phyloP scores from a whole-genome alignment of 2,329 filamentous ascomycete genomes.

The Aspergillus brasiliensis region DNA sequence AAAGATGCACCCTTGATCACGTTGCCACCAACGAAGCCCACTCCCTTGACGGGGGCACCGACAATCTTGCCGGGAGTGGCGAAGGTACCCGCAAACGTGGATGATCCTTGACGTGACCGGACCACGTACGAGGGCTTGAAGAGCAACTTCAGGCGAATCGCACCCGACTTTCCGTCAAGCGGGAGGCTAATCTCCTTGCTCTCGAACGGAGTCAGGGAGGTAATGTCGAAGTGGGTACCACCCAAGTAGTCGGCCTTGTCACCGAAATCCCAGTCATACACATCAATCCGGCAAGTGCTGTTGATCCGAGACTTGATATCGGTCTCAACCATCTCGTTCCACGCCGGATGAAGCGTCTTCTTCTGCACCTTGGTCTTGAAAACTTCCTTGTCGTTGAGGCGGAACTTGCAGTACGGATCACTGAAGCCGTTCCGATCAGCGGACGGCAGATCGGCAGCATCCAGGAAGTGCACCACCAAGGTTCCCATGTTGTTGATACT shows the following conservation, averaged over 20 bases:
- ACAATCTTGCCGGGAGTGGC: constrained; percentile 85
- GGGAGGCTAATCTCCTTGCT: constrained; percentile 72
- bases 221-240: constrained; percentile 71
- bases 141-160: constrained; percentile 77
- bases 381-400: constrained; percentile 82
- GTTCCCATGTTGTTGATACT: constrained; percentile 99
- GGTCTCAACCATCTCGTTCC: constrained; percentile 96
- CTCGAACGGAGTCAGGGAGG: constrained; percentile 80
- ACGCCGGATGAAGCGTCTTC: constrained; percentile 91
- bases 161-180: constrained; percentile 87
- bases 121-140: constrained; percentile 94
- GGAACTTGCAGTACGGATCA: constrained; percentile 95
- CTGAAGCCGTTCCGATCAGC: constrained; percentile 96
- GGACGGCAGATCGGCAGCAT: constrained; percentile 83
- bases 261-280: constrained; percentile 96
- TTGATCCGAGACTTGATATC: constrained; percentile 80
- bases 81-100: constrained; percentile 91
- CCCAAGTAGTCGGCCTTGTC: constrained; percentile 94
- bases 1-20: constrained; percentile 91
- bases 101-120: constrained; percentile 82
- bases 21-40: constrained; percentile 76
- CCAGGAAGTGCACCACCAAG: constrained; percentile 88
- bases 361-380: constrained; percentile 96
- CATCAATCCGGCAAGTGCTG: constrained; percentile 77
- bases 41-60: constrained; percentile 91